Percentiles rank a stretch among this genome's conserved stretches.
phyloP scores from a whole-genome alignment of 2,329 filamentous ascomycete genomes.

The Plectosphaerella cucumerina region DNA sequence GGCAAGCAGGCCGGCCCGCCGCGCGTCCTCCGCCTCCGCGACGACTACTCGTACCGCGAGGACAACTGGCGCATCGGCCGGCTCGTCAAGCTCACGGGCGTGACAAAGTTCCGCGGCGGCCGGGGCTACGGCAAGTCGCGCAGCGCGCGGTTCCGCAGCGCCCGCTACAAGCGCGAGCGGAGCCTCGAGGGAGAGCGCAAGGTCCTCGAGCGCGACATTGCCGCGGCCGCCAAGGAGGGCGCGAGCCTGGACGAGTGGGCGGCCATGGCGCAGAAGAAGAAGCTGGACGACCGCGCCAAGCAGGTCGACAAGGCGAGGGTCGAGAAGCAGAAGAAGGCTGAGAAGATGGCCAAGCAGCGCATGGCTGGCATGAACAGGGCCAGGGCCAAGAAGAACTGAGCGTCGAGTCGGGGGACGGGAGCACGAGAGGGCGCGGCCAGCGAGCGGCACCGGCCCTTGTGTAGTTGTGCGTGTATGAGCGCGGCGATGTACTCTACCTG shows the following conservation, averaged over 20 bases:
- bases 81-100: conserved; percentile 46
- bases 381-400: conserved; percentile 22
- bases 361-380: conserved; percentile 7
- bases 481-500: background rate
- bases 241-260: conserved; percentile 20
- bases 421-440: background rate
- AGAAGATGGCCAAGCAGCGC: conserved; percentile 21
- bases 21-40: conserved; percentile 44
- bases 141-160: conserved; percentile 42
- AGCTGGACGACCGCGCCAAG: conserved; percentile 20
- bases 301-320: conserved; percentile 20
- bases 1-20: conserved; percentile 29
- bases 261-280: conserved; percentile 15
- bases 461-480: too few relatives aligned
- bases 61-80: conserved; percentile 56
- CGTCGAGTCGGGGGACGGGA: background rate
- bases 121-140: conserved; percentile 27
- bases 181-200: conserved; percentile 34
- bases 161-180: conserved; percentile 36
- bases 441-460: too few relatives aligned
- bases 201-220: conserved; percentile 34
- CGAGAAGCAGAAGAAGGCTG: conserved; percentile 32
- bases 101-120: conserved; percentile 37
- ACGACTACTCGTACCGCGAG: conserved; percentile 56
- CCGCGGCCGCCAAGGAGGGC: conserved; percentile 23